A percentile compares a stretch with the other conserved stretches of the same genome.
phyloP scores from a whole-genome alignment of 495 filamentous ascomycete genomes.

The Lasiosphaeria miniovina region DNA sequence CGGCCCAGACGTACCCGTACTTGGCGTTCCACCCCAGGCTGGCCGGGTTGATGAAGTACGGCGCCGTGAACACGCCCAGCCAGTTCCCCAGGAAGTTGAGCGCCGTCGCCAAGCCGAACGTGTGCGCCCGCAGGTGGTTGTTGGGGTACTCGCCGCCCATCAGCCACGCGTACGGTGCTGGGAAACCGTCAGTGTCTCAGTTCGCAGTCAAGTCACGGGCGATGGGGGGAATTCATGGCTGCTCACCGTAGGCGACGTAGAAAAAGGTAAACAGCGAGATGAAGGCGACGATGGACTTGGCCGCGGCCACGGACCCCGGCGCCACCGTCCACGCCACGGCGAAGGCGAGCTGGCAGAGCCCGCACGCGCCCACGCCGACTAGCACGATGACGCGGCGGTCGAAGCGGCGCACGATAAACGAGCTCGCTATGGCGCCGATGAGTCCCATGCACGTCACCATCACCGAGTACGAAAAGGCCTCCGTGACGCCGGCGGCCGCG shows the following conservation, averaged over 20 bases:
- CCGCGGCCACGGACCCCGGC: constrained; percentile 39
- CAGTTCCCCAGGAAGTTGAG: constrained; percentile 44
- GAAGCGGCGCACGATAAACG: constrained; percentile 40
- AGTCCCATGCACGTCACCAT: constrained; percentile 51
- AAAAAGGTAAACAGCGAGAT: constrained; percentile 31
- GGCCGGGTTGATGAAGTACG: constrained; percentile 57
- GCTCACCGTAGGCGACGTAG: constrained; percentile 40
- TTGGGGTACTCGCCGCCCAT: constrained; percentile 49
- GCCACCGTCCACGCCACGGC: constrained; percentile 46
- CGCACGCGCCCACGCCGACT: constrained; percentile 46
- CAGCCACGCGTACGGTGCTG: constrained; percentile 48
- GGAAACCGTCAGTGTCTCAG: not conserved
- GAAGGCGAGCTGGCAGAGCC: constrained; percentile 46
- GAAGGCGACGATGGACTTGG: constrained; percentile 42
- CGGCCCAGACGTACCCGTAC: constrained; percentile 47
- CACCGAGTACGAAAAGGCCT: constrained; percentile 49
- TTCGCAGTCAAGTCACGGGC: not conserved
- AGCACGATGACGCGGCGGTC: constrained; percentile 48
- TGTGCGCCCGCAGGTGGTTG: constrained; percentile 45
- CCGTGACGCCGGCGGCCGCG: constrained; percentile 45
- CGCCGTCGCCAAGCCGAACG: constrained; percentile 44
- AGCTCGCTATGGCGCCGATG: constrained; percentile 41
- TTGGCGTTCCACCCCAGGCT: constrained; percentile 41
- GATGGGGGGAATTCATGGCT: not conserved
- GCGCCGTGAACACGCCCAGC: constrained; percentile 50